phyloP scores from a whole-genome alignment of 2,329 filamentous ascomycete species.

The Phaeosphaeria sp. region DNA sequence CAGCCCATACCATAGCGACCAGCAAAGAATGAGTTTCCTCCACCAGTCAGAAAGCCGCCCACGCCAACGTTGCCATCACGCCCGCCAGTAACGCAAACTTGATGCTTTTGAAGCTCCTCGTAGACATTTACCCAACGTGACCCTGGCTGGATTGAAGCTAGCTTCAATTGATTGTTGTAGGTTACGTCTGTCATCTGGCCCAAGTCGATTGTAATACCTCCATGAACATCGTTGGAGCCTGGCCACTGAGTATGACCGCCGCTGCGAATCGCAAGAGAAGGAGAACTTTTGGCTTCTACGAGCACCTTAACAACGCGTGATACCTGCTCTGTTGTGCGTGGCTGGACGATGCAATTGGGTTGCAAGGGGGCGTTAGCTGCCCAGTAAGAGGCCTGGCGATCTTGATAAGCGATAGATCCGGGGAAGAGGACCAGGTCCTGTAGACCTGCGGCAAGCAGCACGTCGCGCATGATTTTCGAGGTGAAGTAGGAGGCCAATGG shows the following conservation, averaged over 20 bases:
- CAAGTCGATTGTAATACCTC: conserved; percentile 1
- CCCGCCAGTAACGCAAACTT: conserved; percentile 13
- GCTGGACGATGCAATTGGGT: too few relatives aligned
- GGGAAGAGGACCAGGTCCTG: too few relatives aligned
- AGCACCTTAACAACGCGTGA: background rate
- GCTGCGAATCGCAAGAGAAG: conserved; percentile 6
- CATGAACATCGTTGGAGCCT: conserved; percentile 1
- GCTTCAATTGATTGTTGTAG: background rate
- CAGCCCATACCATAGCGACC: conserved; percentile 16
- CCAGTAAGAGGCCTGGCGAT: too few relatives aligned
- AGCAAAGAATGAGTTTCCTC: conserved; percentile 20
- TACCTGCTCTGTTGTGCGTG: background rate
- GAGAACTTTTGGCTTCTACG: background rate
- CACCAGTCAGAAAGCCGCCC: conserved; percentile 33
- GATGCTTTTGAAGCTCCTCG: background rate
- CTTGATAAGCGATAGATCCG: too few relatives aligned
- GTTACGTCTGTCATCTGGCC: background rate
- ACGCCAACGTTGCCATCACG: conserved; percentile 17
- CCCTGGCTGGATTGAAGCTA: background rate
- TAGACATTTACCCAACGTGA: background rate
- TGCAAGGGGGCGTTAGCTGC: too few relatives aligned
- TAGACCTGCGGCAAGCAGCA: too few relatives aligned
- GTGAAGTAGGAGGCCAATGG: too few relatives aligned
- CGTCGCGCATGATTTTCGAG: too few relatives aligned
- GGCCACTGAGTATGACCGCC: conserved; percentile 15